These are phyloP conservation scores for Backusella westeae DNA, from an alignment of 192 early-diverging fungal genomes.

Conservation along the genomic window DNA sequence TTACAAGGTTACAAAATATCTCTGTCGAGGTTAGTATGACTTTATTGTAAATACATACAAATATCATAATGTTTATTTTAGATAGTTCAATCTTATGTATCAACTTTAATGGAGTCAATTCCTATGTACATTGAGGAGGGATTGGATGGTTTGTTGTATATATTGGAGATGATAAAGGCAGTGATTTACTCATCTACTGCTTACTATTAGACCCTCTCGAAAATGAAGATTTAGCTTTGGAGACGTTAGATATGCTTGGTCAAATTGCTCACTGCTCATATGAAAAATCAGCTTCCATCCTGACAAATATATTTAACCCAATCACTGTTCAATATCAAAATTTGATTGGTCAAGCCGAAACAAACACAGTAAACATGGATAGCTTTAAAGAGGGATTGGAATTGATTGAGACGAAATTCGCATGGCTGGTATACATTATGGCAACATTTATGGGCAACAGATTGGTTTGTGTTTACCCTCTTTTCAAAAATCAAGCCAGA, in stretches of 20 bases:
- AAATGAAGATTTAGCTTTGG: slow-evolving; percentile 63
- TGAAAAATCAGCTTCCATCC: slow-evolving; percentile 46
- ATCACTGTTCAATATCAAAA: slow-evolving; percentile 60
- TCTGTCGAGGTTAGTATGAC: slow-evolving; percentile 32
- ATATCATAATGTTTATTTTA: background rate
- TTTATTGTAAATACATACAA: slow-evolving; percentile 11
- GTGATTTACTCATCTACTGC: background rate
- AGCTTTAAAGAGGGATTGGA: slow-evolving; percentile 45
- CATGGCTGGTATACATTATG: slow-evolving; percentile 80
- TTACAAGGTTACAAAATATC: slow-evolving; percentile 45
- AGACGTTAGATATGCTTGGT: slow-evolving; percentile 67
- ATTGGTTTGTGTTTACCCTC: slow-evolving; percentile 38
- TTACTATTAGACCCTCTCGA: slow-evolving; percentile 53
- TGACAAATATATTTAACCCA: slow-evolving; percentile 54
- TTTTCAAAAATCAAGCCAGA: background rate
- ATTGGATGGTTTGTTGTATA: slow-evolving; percentile 44
- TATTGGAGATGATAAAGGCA: background rate
- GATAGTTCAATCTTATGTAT: slow-evolving; percentile 48
- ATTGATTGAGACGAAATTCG: slow-evolving; percentile 62
- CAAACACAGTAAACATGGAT: slow-evolving; percentile 5
- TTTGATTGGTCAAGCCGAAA: slow-evolving; percentile 3
- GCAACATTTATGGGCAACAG: slow-evolving; percentile 65
- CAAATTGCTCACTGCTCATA: slow-evolving; percentile 71
- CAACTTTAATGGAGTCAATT: slow-evolving; percentile 51
- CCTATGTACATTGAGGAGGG: slow-evolving; percentile 46